Evolutionary conservation across 2,329 filamentous ascomycete genomes (phyloP), one percentile per base, ranked within the genome.

Genomic region (Verticillium nubilum): DNA sequence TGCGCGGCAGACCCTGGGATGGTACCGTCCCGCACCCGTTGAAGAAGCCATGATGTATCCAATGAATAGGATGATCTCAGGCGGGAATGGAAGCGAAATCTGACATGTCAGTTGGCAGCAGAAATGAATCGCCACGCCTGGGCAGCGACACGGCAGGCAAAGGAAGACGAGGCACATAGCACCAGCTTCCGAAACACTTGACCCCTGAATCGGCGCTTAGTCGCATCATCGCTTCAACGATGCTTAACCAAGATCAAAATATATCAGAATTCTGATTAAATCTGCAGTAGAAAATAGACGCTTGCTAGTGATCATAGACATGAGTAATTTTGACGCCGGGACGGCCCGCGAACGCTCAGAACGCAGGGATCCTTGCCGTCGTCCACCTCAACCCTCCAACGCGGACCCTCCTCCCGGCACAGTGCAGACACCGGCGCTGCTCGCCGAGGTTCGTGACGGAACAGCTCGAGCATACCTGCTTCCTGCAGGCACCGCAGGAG

Each of bases 391-490:
- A 64, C 52, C 50, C 27, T 12, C 35, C 53, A 12, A 60, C 58
- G 9, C 62, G 63, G 0, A 62, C 65, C 25, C 69, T 74, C 52
- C 69, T 68, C 9, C 77, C 77, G 0, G 81, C 80, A 65, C 85
- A 87, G 4, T 68, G 71, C 52, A 86, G 64, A 63, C 84, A 87
- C 47, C 77, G 73, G 60, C 80, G 74, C 64, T 82, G 74, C 62
- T 81, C 78, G 3, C 82, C 82, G 0, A 87, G 71, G 62, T 84
- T 83, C 61, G 80, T 84, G 47, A 86, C 76, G 0, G 83, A 85
- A 67, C 85, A 87, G 58, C 80, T 78, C 59, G 80, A 82, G 70
- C 84, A 87, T 15, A 87, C 82, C 12, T 77, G 72, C 67, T 82
- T 86, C 5, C 78, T 75, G 60, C 84, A 87, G 0, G 72, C 75